Percentiles rank a stretch among this genome's conserved stretches.
phyloP scores from a whole-genome alignment of 2,329 filamentous ascomycete species.

The Pseudogymnoascus sp. region DNA sequence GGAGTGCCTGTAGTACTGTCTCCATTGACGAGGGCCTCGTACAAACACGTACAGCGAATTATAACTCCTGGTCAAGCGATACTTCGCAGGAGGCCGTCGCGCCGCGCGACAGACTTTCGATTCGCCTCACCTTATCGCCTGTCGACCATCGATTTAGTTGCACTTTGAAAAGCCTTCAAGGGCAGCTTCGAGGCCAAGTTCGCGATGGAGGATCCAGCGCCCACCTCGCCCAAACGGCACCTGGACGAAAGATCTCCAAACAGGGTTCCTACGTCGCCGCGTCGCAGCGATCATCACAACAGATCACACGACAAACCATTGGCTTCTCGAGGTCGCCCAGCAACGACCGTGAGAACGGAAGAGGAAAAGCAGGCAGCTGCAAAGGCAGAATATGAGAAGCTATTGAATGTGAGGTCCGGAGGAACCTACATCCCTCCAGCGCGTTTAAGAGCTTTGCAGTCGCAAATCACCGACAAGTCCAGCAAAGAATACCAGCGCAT shows the following conservation, averaged over 20 bases:
- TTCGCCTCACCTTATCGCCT: constrained; percentile 5
- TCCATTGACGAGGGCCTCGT: neutral
- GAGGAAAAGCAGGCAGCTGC: constrained; percentile 81
- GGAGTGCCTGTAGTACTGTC: neutral
- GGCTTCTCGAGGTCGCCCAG: constrained; percentile 15
- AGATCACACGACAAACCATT: constrained; percentile 13
- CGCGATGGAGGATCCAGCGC: constrained; percentile 17
- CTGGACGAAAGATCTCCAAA: constrained; percentile 12
- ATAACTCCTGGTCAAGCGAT: neutral
- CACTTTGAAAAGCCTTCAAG: neutral
- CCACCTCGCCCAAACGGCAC: constrained; percentile 11
- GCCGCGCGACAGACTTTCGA: neutral
- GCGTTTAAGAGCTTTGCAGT: constrained; percentile 80
- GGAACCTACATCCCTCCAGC: constrained; percentile 96
- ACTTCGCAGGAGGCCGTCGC: neutral
- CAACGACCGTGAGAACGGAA: constrained; percentile 42
- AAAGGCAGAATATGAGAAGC: constrained; percentile 88
- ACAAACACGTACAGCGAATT: neutral
- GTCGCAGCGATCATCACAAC: constrained; percentile 21
- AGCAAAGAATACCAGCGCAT: constrained; percentile 98
- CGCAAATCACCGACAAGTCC: constrained; percentile 91
- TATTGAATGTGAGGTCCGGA: constrained; percentile 85
- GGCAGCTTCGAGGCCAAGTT: neutral
- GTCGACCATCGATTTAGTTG: neutral
- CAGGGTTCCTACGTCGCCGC: constrained; percentile 16